Base-by-base conservation (phyloP, 352 stramenopile species). In the Phytophthora ohioensis region DNA sequence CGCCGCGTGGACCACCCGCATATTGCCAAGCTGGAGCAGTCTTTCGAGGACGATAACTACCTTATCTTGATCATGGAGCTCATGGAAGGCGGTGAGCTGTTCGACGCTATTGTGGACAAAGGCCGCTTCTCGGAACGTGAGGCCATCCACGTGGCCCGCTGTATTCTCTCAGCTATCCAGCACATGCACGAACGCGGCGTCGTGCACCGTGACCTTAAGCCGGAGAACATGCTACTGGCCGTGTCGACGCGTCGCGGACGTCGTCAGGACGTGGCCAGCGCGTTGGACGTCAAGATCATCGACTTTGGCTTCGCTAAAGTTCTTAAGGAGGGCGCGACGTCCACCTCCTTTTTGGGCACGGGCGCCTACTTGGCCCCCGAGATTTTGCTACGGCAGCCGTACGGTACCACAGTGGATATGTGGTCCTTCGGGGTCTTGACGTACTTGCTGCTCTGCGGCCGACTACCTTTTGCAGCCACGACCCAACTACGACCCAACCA, bases 241-340 rank as follows among this genome's bases (percentile, higher is more conserved):
- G 64, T 80, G 52, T 71, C 59, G 8, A 64, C 60, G 12, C 62
- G 71, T 51, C 64, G 58, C n/a, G 52, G 58, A 56, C 53, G 63
- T 39, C 48, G 46, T 30, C 45, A 71, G 6, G 57, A 67, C 30
- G 57, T 42, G 31, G 49, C 49, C 35, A 46, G 8, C 17, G 36
- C 59, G 5, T 39, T 93, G 56, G 60, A 80, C 2, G 78, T 99
- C 12, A 99, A 99, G 81, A 98, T 99, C 59, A 99, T 99, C 72
- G 98, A 99, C 81, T 99, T 99, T 90, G 98, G 98, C 6, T 91
- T 99, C 45, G 92, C 92, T 38, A 99, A 99, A 75, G 81, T 97
- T 45, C 71, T 97, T 30, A 71, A 81, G 9, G 64, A 76, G 8
- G 75, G 89, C 12, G 62, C 77, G 5, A 85, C 67, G 34, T 85